Base-by-base conservation (phyloP, 352 stramenopile genomes). In the Pythium rishiriense region DNA sequence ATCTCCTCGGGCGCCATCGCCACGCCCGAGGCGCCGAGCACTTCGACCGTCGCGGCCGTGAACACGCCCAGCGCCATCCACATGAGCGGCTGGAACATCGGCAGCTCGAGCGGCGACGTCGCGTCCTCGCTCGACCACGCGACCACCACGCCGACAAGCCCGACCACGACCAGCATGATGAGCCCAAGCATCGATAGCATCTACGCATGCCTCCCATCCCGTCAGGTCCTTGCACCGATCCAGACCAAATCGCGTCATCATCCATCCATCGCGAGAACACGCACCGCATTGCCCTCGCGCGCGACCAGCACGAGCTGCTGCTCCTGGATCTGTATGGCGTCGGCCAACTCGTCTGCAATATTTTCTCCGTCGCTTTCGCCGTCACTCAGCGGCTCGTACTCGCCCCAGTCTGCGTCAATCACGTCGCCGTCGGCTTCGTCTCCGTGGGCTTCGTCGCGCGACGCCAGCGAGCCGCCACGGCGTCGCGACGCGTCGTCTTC, bases 21-120 rank as follows among this genome's bases (percentile, higher is more conserved):
- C 22, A 62, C 61, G 15, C 10, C 48, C 6, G 52, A 50, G 2
- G 51, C 22, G 17, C 31, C 57, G 19, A 86, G 52, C 54, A 85
- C 51, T 33, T 86, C 78, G 12, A 87, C 72, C n/a, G 72, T 85
- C 33, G 78, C 69, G 55, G 79, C 75, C 81, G 81, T 85, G 53
- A 94, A 85, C 61, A 94, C 86, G 35, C 85, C 85, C 19, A 93
- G 66, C 8, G 83, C 81, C 57, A 94, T 78, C 83, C 85, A 92
- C 74, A 93, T 81, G 14, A 94, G 73, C 21, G 85, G 85, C 50
- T 82, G 71, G 56, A 91, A 94, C 80, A 94, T 88, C 15, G 83
- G 81, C 46, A 91, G 62, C 26, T 91, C 75, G 24, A 75, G 35
- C 0, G 81, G 68, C 28, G 74, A 79, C 48, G 51, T 21, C 4